A percentile compares a stretch with the other conserved stretches of the same genome.
Evolutionary conservation across 2,329 filamentous ascomycete genomes (phyloP).

Genomic region (Trichothecium roseum): DNA sequence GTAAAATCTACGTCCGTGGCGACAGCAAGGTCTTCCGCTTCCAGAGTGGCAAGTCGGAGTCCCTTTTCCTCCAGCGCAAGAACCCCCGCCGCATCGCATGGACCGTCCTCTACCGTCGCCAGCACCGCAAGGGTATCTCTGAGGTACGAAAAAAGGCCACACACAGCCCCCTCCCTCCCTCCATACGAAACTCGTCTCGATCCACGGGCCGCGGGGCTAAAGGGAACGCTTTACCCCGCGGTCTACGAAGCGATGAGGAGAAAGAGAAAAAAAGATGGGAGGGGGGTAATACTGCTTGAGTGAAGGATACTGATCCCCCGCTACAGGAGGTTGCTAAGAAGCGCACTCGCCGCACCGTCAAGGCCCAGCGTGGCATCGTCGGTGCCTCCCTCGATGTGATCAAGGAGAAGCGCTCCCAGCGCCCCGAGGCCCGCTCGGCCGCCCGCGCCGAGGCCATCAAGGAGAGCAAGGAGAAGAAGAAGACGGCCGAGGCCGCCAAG

Average conservation of each 20-base stretch:
- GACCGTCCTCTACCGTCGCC: slow-evolving; percentile 95
- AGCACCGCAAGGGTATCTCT: slow-evolving; percentile 99
- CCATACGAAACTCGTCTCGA: not conserved
- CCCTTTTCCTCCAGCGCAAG: slow-evolving; percentile 99
- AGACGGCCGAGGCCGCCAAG: slow-evolving; percentile 77
- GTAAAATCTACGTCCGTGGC: slow-evolving; percentile 98
- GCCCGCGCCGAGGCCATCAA: slow-evolving; percentile 86
- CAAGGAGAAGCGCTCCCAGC: slow-evolving; percentile 94
- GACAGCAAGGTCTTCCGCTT: slow-evolving; percentile 99
- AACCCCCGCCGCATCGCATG: slow-evolving; percentile 99
- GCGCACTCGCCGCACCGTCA: slow-evolving; percentile 94
- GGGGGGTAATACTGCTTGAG: not conserved
- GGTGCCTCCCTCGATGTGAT: slow-evolving; percentile 99
- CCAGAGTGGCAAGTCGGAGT: slow-evolving; percentile 99
- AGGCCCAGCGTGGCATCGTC: slow-evolving; percentile 97
- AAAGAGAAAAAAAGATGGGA: not conserved
- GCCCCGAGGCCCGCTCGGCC: slow-evolving; percentile 90
- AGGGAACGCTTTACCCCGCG: too few relatives aligned
- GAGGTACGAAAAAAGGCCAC: slow-evolving; percentile 71
- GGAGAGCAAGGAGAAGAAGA: slow-evolving; percentile 98
- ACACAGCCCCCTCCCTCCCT: not conserved
- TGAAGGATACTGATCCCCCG: slow-evolving; percentile 27
- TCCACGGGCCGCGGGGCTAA: slow-evolving; percentile 2
- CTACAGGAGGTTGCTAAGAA: slow-evolving; percentile 98
- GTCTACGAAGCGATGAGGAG: too few relatives aligned